Percentiles rank a stretch among this genome's conserved stretches.
phyloP scores from a whole-genome alignment of 352 stramenopile species.

The Pythium apleroticum region DNA sequence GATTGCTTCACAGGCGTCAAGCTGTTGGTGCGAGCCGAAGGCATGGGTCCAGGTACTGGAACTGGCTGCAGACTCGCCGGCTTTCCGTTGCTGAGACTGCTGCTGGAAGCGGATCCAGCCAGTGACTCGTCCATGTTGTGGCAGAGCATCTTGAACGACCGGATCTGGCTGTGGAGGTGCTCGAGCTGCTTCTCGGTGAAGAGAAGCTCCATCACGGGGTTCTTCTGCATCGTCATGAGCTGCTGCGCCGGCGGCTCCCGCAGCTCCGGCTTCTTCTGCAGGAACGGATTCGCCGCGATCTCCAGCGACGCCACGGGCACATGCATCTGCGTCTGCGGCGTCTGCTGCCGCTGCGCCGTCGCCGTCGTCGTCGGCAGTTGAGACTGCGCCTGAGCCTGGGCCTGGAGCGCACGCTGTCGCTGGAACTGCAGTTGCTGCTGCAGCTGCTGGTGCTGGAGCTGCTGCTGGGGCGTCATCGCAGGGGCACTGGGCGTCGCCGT shows the following conservation, averaged over 20 bases:
- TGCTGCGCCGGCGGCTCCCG: slow-evolving; percentile 35
- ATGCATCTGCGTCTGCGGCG: not conserved
- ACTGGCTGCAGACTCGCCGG: not conserved
- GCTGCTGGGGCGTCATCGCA: slow-evolving; percentile 19
- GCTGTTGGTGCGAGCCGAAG: not conserved
- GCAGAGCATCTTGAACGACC: slow-evolving; percentile 78
- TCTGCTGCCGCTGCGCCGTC: not conserved
- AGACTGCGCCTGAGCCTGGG: slow-evolving; percentile 27
- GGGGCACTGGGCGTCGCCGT: not conserved
- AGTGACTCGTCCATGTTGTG: slow-evolving; percentile 80
- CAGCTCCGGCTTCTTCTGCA: slow-evolving; percentile 56
- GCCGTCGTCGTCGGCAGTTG: slow-evolving; percentile 17
- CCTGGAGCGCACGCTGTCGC: slow-evolving; percentile 33
- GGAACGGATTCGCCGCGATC: slow-evolving; percentile 56
- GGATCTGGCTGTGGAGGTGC: slow-evolving; percentile 85
- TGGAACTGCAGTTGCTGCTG: slow-evolving; percentile 36
- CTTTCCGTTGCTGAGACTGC: not conserved
- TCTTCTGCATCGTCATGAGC: slow-evolving; percentile 36
- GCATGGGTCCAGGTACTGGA: not conserved
- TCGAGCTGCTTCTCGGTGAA: slow-evolving; percentile 88
- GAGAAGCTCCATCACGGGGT: slow-evolving; percentile 41
- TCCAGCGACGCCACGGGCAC: slow-evolving; percentile 32
- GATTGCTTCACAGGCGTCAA: not conserved
- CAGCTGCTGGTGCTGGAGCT: slow-evolving; percentile 35
- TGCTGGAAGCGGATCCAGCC: not conserved